Base-by-base conservation (phyloP, 1,139 yeast genomes). In the Suhomyces coccinellae region DNA sequence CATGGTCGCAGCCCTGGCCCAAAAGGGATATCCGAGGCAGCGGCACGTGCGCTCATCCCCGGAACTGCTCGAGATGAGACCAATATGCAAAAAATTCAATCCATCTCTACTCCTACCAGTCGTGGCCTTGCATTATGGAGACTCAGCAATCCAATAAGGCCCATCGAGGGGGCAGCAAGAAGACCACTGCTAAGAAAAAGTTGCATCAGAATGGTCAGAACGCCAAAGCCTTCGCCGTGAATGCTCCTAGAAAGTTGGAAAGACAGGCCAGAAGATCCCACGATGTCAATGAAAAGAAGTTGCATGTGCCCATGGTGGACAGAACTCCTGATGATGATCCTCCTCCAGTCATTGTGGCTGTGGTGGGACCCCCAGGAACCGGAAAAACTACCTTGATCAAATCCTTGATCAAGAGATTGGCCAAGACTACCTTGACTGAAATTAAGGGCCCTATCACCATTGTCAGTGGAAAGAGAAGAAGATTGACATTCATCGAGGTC, bases 281-380 rank as follows among this genome's bases (percentile, higher is more conserved):
- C 51, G 99, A 93, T 62, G 83, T 84, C 33, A 85, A 84, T 53
- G 99, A 95, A 65, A 84, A 79, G 62, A 87, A 83, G 62, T 77
- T 87, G 59, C 99, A 93, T 73, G 97, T 91, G 26, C 99, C 99
- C 13, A 90, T 93, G 97, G 87, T 93, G 42, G 97, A 93, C 61
- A 77, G 99, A 57, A 90, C 98, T 0, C 98, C 99, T 0, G 99
- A 93, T 46, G 97, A 91, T 57, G 95, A 86, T 59, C 97, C 99
- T 1, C 98, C 99, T 31, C 99, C 99, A 44, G 86, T 93, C 17
- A 84, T 95, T 46, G 89, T 95, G 31, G 97, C 97, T 0, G 96
- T 93, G 6, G 97, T 93, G 14, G 99, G 99, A 0, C 99, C 99
- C 9, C 97, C 97, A 8, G 99, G 99, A 11, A 93, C 98, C 0